These are phyloP conservation scores for Coleophoma crateriformis DNA, from an alignment of 2,329 filamentous ascomycete genomes.

Conservation along the genomic window DNA sequence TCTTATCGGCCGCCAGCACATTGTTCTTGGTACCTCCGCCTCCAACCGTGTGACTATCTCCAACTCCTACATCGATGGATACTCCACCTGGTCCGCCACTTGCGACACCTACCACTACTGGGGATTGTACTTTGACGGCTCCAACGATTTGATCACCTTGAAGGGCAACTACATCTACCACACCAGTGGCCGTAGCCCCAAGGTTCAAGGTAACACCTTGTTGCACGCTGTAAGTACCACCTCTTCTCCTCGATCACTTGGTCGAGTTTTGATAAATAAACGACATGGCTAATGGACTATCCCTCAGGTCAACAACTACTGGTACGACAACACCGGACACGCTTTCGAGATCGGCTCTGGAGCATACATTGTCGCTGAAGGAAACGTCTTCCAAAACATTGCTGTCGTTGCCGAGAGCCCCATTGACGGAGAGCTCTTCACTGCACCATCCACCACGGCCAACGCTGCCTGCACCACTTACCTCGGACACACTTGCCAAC, in stretches of 20 bases:
- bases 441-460: slow-evolving; percentile 8
- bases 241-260: too few relatives aligned
- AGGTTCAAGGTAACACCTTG: slow-evolving; percentile 30
- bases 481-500: slow-evolving; percentile 5
- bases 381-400: slow-evolving; percentile 35
- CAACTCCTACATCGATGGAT: slow-evolving; percentile 39
- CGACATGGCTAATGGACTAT: background rate
- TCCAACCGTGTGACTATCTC: slow-evolving; percentile 35
- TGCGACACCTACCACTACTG: slow-evolving; percentile 42
- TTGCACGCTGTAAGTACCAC: slow-evolving; percentile 23
- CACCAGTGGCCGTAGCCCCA: slow-evolving; percentile 33
- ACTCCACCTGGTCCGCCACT: slow-evolving; percentile 33
- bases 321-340: slow-evolving; percentile 33
- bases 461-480: slow-evolving; percentile 5
- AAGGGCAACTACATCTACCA: slow-evolving; percentile 36
- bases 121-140: slow-evolving; percentile 32
- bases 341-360: slow-evolving; percentile 32
- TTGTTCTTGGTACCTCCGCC: slow-evolving; percentile 26
- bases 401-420: slow-evolving; percentile 23
- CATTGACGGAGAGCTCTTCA: slow-evolving; percentile 9
- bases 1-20: slow-evolving; percentile 36
- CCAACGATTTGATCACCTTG: slow-evolving; percentile 31
- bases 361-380: slow-evolving; percentile 31
- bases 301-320: slow-evolving; percentile 30
- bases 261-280: too few relatives aligned